Evolutionary conservation across 2,329 filamentous ascomycete species (phyloP), one percentile per base, ranked within the genome.

Genomic region (Talaromyces sp.): DNA sequence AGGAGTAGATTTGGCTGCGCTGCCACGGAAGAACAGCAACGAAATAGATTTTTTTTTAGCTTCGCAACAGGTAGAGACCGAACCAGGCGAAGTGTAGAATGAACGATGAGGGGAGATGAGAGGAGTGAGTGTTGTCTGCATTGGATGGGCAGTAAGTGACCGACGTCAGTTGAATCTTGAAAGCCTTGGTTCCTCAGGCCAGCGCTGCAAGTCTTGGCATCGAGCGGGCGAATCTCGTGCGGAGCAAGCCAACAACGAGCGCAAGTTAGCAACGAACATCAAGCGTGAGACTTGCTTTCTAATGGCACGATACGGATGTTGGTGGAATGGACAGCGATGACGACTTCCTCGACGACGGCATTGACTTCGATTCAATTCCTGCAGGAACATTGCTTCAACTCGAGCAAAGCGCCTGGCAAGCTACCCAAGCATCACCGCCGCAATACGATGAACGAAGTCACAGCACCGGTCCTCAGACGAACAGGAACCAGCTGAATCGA

Each of bases 291-390:
- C 61, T 64, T 48, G 28, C 46, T 71, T 10, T 50, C 48, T 69
- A 68, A 74, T 74, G 72, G 71, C 71, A 64, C 63, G 61, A 62
- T 46, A 63, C 33, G 39, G 52, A 51, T 48, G 53, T 54, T 22
- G 57, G 69, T 74, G 74, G 73, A 67, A 78, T 78, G 77, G 77
- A 77, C 70, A 73, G 71, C 68, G 75, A 77, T 65, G 75, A 77
- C 59, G 73, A 73, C 65, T 78, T 78, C 67, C 78, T 75, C 58
- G 77, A 78, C 63, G 75, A 78, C 61, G 72, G 71, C 61, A 73
- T 77, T 63, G 77, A 78, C 60, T 74, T 77, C 64, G 77, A 78
- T 60, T 72, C 72, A 58, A 68, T 79, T 55, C 73, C 76, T 45
- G 68, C 73, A 28, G 67, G 74, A 56, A 73, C 75, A 19, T 65